These are phyloP conservation scores for Aegilops sharonensis DNA, from an alignment of 176 grass and related monocot genomes.

Conservation along the genomic window DNA sequence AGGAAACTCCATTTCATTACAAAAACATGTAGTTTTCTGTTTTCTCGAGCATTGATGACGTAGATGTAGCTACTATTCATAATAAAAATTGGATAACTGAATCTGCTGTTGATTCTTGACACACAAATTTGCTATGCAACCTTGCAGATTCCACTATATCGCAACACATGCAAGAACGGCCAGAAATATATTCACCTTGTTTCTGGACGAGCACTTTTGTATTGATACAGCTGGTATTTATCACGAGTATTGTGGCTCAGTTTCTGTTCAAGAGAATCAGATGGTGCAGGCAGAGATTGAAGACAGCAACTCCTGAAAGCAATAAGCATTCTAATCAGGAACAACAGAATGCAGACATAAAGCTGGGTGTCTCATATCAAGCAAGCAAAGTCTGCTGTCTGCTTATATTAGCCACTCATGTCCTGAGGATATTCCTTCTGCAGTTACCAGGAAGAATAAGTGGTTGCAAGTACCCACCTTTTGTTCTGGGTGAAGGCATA, in stretches of 20 bases:
- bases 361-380: slow-evolving; percentile 52
- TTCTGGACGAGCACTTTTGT: slow-evolving; percentile 55
- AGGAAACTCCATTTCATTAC: not conserved
- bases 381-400: slow-evolving; percentile 63
- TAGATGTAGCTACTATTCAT: not conserved
- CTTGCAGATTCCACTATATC: slow-evolving; percentile 54
- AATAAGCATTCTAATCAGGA: slow-evolving; percentile 17
- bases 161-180: slow-evolving; percentile 60
- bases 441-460: slow-evolving; percentile 32
- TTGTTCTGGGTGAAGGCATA: slow-evolving; percentile 49
- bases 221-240: slow-evolving; percentile 59
- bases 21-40: not conserved
- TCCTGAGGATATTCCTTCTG: slow-evolving; percentile 32
- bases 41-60: not conserved
- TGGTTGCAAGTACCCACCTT: slow-evolving; percentile 40
- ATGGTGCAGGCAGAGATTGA: slow-evolving; percentile 42
- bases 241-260: slow-evolving; percentile 42
- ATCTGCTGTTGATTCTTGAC: slow-evolving; percentile 11
- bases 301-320: slow-evolving; percentile 25
- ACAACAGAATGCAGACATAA: slow-evolving; percentile 26
- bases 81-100: not conserved
- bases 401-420: slow-evolving; percentile 47
- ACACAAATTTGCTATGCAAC: not conserved
- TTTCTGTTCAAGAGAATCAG: slow-evolving; percentile 54
- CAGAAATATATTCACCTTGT: slow-evolving; percentile 56